These are phyloP conservation scores for Lindgomyces ingoldianus DNA, from an alignment of 495 filamentous ascomycete species.

Conservation along the genomic window DNA sequence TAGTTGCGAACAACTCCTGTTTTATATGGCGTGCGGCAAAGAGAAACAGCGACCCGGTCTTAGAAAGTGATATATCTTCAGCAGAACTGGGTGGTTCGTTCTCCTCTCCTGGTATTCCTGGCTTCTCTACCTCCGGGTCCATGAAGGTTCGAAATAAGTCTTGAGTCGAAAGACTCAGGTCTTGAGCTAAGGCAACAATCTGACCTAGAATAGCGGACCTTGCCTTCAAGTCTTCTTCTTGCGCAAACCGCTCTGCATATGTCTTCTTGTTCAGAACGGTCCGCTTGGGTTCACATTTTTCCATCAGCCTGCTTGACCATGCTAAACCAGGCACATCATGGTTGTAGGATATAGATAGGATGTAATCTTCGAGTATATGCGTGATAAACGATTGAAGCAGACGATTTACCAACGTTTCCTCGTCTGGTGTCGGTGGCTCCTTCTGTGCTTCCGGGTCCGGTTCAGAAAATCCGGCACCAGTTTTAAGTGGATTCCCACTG, in stretches of 20 bases:
- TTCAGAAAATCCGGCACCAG: conserved; percentile 47
- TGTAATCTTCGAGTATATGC: conserved; percentile 79
- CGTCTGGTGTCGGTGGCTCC: conserved; percentile 55
- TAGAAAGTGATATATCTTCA: conserved; percentile 72
- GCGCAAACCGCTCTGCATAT: conserved; percentile 60
- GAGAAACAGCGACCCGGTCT: conserved; percentile 53
- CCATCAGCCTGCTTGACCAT: conserved; percentile 73
- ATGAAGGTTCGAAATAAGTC: conserved; percentile 54
- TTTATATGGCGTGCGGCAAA: conserved; percentile 45
- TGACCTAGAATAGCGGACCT: conserved; percentile 74
- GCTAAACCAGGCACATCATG: conserved; percentile 67
- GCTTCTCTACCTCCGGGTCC: conserved; percentile 46
- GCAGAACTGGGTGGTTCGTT: conserved; percentile 48
- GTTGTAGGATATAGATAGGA: conserved; percentile 54
- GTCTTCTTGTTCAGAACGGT: conserved; percentile 59
- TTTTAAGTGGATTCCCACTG: conserved; percentile 56
- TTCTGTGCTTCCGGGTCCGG: conserved; percentile 80
- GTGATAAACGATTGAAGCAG: conserved; percentile 84
- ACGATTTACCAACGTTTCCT: conserved; percentile 60
- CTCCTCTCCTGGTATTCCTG: conserved; percentile 46
- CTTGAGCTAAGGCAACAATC: conserved; percentile 70
- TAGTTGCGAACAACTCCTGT: conserved; percentile 39
- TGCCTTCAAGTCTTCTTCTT: conserved; percentile 62
- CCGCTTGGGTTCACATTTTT: conserved; percentile 66
- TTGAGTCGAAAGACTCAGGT: conserved; percentile 54